These are phyloP conservation scores for Conringia planisiliqua DNA, from an alignment of 345 rosid genomes.

Conservation along the genomic window DNA sequence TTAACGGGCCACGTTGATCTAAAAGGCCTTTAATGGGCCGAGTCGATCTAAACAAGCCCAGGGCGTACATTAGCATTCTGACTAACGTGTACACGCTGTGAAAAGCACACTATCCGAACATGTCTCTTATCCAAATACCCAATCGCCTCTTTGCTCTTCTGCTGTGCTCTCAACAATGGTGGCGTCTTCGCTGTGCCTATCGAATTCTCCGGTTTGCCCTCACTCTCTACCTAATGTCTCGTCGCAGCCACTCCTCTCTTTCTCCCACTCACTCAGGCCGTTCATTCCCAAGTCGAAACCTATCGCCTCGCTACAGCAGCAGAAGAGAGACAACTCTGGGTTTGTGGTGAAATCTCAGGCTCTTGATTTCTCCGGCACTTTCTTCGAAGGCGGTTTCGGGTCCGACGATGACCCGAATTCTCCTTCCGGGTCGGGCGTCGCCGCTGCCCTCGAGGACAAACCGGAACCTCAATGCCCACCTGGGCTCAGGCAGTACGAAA, in stretches of 20 bases:
- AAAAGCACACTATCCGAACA: not conserved
- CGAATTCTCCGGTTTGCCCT: constrained; percentile 37
- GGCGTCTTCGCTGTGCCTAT: constrained; percentile 41
- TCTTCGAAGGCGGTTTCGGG: constrained; percentile 71
- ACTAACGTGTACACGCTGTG: constrained; percentile 14
- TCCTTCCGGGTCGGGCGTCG: constrained; percentile 41
- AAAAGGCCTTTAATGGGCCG: constrained; percentile 24
- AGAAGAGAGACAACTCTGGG: constrained; percentile 3
- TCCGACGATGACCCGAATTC: constrained; percentile 64
- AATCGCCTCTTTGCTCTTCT: not conserved
- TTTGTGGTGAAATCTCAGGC: constrained; percentile 51
- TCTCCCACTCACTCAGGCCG: constrained; percentile 41
- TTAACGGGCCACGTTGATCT: too few species aligned
- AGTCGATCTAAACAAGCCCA: not conserved
- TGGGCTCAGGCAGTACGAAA: constrained; percentile 82
- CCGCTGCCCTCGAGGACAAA: constrained; percentile 61
- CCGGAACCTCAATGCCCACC: constrained; percentile 90
- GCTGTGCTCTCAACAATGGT: constrained; percentile 43
- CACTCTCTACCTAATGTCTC: constrained; percentile 33
- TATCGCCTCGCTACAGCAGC: constrained; percentile 6
- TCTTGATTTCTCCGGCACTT: constrained; percentile 71
- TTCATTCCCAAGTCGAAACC: constrained; percentile 35
- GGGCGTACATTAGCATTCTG: not conserved
- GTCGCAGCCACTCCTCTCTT: constrained; percentile 41
- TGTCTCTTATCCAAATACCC: constrained; percentile 27